Evolutionary conservation across 495 filamentous ascomycete species (phyloP), one percentile per base, ranked within the genome.

Genomic region (Beverwykella pulmonaria): DNA sequence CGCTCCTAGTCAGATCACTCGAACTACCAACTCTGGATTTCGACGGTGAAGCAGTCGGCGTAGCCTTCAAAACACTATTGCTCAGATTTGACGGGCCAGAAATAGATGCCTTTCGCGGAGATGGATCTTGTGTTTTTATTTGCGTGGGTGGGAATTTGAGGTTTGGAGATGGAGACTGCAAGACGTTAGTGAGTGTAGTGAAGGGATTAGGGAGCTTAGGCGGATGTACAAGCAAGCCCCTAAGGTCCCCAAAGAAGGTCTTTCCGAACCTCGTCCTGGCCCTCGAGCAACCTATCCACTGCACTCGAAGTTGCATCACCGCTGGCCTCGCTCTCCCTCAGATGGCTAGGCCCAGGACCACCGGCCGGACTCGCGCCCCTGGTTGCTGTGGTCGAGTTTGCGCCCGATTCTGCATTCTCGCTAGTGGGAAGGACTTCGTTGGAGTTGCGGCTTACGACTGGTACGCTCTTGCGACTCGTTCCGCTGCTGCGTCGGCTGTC

Each of bases 401-500:
- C 47, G 6, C 46, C 54, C 6, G 59, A 56, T 20, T 60, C 53
- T 6, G 10, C 39, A 22, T 71, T 32, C 22, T 60, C 53, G 23
- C 26, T 55, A n/a, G 46, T 36, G 29, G 70, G 63, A 12, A 73
- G 46, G 14, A 64, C 71, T 47, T 70, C 66, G 22, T 65, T 65
- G 14, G 73, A 71, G 60, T 56, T 48, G 17, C 65, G 72, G 60
- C 48, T 79, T 29, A 25, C 69, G 57, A 65, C 77, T 10, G 74
- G 80, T 69, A 52, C 76, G 74, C 67, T 76, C 71, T 91, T 92
- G 77, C 86, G 91, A 49, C 89, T 93, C 64, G 83, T 87, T 34
- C 88, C 87, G 74, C 92, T 96, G 71, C 91, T 93, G 25, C 93
- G 87, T 41, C 93, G 86, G 75, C 90, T 95, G 75, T 97, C 92